These are phyloP conservation scores for Aspergillus oerlinghausenensis DNA, from an alignment of 2,329 filamentous ascomycete species.

Conservation along the genomic window DNA sequence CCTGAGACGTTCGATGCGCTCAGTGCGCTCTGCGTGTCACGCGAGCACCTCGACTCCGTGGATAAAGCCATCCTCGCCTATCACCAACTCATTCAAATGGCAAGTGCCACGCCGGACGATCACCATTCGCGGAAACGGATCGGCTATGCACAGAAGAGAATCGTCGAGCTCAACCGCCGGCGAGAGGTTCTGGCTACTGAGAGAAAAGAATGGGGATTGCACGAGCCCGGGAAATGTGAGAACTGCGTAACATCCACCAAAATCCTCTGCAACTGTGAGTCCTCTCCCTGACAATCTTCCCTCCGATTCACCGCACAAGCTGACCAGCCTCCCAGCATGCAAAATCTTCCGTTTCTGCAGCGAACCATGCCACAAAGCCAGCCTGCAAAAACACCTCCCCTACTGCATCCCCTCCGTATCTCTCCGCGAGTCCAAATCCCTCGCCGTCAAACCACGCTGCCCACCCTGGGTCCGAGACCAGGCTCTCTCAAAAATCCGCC, in stretches of 20 bases:
- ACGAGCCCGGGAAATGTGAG: slow-evolving; percentile 19
- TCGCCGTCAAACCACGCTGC: slow-evolving; percentile 24
- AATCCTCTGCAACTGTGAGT: slow-evolving; percentile 25
- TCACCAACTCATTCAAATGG: slow-evolving; percentile 24
- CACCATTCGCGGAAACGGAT: slow-evolving; percentile 24
- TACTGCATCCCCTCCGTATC: slow-evolving; percentile 27
- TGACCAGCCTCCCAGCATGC: slow-evolving; percentile 18
- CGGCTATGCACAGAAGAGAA: slow-evolving; percentile 23
- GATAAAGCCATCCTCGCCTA: slow-evolving; percentile 28
- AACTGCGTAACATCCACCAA: slow-evolving; percentile 19
- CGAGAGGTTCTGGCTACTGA: slow-evolving; percentile 23
- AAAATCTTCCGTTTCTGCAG: slow-evolving; percentile 28
- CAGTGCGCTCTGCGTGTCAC: slow-evolving; percentile 25
- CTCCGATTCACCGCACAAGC: not conserved
- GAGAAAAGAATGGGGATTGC: slow-evolving; percentile 23
- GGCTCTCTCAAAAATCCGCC: slow-evolving; percentile 23
- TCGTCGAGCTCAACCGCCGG: slow-evolving; percentile 22
- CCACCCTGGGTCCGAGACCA: slow-evolving; percentile 20
- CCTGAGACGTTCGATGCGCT: slow-evolving; percentile 27
- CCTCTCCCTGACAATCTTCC: not conserved
- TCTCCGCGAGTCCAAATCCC: slow-evolving; percentile 27
- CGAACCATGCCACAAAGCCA: slow-evolving; percentile 20
- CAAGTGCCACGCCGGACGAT: slow-evolving; percentile 17
- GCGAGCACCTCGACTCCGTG: slow-evolving; percentile 24
- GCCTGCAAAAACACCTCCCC: slow-evolving; percentile 10